Base-by-base conservation (phyloP, 768 basidiomycete species). In the Tricholoma flavovirens region DNA sequence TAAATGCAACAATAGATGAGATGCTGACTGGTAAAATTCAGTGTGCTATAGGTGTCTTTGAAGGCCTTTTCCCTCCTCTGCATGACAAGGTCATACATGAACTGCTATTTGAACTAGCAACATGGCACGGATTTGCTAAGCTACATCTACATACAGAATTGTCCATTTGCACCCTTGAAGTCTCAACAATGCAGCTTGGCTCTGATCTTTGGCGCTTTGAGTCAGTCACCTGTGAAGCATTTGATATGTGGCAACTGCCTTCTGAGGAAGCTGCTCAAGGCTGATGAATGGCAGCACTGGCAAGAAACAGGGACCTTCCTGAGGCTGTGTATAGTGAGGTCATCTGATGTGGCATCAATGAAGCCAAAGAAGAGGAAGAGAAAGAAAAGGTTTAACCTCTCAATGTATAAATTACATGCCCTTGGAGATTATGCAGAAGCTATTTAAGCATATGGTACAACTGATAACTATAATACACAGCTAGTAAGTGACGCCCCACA, bases 371-470 rank as follows among this genome's bases (percentile, higher is more conserved):
- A 14, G 45, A 26, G 24, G 22, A 14, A 26, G 45, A 24, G 12
- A 8, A 26, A 4, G 45, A 15, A 15, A 24, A 48, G 12, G 9
- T 66, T 72, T 40, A 72, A 68, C 38, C 33, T 73, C 0, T 14
- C 15, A 0, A 75, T 69, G 2, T 69, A 66, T 57, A 77, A 76
- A 40, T 32, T 63, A 0, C 73, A 74, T 58, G 60, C 68, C 0
- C 53, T 78, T 0, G 71, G 69, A 0, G 67, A 77, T 50, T 73
- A 74, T 42, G 54, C 64, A 0, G 19, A 42, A 0, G 43, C 51
- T 0, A 74, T 77, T 8, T 17, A 24, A 0, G 0, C 2, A 0
- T 68, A 63, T 38, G 72, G 77, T 0, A 72, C 71, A 0, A 70
- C 69, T 26, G 24, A 26, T 26, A 2, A 77, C 73, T 1, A 26